These are phyloP conservation scores for Grosmannia clavigera DNA, from an alignment of 2,329 filamentous ascomycete species.

Conservation along the genomic window DNA sequence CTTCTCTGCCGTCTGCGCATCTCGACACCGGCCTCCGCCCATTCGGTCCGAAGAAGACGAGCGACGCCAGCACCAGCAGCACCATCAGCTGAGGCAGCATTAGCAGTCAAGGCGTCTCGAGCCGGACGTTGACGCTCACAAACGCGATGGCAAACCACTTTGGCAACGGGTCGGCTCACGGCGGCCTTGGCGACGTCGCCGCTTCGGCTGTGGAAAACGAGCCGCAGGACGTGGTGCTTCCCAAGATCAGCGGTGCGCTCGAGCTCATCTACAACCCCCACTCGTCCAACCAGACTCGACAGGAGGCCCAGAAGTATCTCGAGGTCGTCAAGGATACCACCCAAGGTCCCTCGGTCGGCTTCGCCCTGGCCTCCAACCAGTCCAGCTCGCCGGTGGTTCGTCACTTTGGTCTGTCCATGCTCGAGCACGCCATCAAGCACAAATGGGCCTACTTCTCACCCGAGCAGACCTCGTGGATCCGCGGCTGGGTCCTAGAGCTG, in stretches of 20 bases:
- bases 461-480: constrained; percentile 55
- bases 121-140: not conserved
- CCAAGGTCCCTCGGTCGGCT: constrained; percentile 76
- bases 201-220: constrained; percentile 4
- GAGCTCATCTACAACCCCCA: constrained; percentile 75
- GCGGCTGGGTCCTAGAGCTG: constrained; percentile 67
- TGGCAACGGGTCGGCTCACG: constrained; percentile 9
- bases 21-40: not conserved
- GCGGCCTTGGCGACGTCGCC: constrained; percentile 17
- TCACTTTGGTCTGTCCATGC: constrained; percentile 84
- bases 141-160: constrained; percentile 6
- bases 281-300: constrained; percentile 68
- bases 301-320: constrained; percentile 73
- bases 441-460: constrained; percentile 63
- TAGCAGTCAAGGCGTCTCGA: not conserved
- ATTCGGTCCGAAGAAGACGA: not conserved
- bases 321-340: constrained; percentile 70
- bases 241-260: constrained; percentile 70
- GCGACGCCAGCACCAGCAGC: not conserved
- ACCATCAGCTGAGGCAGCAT: not conserved
- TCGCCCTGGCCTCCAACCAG: constrained; percentile 63
- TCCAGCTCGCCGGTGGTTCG: constrained; percentile 70
- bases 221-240: constrained; percentile 28
- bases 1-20: not conserved
- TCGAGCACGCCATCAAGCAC: constrained; percentile 83